Evolutionary conservation across 108 stramenopile species (phyloP), one percentile per base, ranked within the genome.

Genomic region (Nannochloropsis gaditana): DNA sequence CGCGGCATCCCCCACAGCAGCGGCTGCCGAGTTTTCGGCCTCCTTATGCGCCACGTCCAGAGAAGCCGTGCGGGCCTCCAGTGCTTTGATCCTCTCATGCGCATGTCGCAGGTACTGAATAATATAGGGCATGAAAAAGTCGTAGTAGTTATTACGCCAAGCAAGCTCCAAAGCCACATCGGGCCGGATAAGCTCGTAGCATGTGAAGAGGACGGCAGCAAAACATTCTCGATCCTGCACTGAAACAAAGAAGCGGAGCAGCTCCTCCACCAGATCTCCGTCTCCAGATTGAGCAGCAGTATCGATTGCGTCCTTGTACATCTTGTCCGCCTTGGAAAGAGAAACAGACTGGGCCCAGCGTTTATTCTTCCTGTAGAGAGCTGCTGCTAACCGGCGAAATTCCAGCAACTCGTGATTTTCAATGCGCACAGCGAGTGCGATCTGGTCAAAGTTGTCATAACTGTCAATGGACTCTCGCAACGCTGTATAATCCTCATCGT

Each of bases 261-360:
- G 91, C 50, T 93, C 94, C 89, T 99, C 99, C 81, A 96, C 95
- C 44, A 97, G 94, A 50, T 95, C 95, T 19, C 90, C 84, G 85
- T 95, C 94, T 41, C 92, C 92, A n/a, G 96, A 96, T 88, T 95
- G 95, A 47, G 97, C 96, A 82, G 97, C 97, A 43, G 98, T 97
- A 84, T 99, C 97, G 89, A 98, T 98, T 86, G 97, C 97, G 84
- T 99, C 99, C 93, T 98, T 98, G 95, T 95, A 98, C 97, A 99
- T 98, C 79, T 93, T 94, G 88, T 98, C 97, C 83, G 93, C 93
- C 95, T 99, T 99, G 45, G 96, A 96, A 44, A 99, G 94, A 9
- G 93, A 94, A 81, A 99, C 96, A 21, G 94, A 95, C 83, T 97
- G 95, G 84, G 92, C 92, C 93, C 94, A 99, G 84, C 98, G 95